Percentiles rank a stretch among this genome's conserved stretches.
These are phyloP conservation scores for Aspergillus saccharolyticus DNA, from an alignment of 495 filamentous ascomycete genomes.

Conservation along the genomic window DNA sequence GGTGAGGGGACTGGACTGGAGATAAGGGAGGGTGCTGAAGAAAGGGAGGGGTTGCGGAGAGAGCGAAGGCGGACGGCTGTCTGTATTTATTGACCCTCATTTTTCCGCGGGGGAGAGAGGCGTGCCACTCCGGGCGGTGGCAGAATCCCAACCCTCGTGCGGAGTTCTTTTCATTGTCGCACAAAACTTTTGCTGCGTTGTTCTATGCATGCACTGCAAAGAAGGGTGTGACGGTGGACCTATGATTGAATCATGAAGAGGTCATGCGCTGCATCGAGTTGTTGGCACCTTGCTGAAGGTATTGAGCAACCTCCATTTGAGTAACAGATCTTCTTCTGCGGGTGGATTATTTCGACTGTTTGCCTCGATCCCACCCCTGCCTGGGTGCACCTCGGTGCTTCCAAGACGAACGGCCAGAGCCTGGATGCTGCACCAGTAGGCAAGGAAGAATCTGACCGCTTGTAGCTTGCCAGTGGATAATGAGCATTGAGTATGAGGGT, in stretches of 20 bases:
- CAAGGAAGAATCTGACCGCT: too few relatives aligned
- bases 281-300: too few relatives aligned
- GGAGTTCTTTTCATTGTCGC: neutral
- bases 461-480: too few relatives aligned
- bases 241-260: neutral
- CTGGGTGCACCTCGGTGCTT: too few relatives aligned
- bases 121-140: neutral
- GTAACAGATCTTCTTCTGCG: too few relatives aligned
- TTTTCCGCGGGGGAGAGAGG: neutral
- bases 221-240: neutral
- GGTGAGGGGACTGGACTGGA: slow-evolving; percentile 9
- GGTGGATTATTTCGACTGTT: too few relatives aligned
- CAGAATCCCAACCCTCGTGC: slow-evolving; percentile 4
- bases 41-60: neutral
- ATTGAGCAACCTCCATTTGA: too few relatives aligned
- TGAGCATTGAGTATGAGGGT: too few relatives aligned
- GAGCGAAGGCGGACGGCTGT: neutral
- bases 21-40: neutral
- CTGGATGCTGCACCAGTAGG: too few relatives aligned
- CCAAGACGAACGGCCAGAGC: too few relatives aligned
- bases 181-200: neutral
- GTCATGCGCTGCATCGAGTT: neutral
- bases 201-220: neutral
- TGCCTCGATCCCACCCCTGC: too few relatives aligned
- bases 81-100: neutral